A percentile compares a stretch with the other conserved stretches of the same genome.
Evolutionary conservation across 345 rosid genomes (phyloP).

Genomic region (Gossypium longicalyx): DNA sequence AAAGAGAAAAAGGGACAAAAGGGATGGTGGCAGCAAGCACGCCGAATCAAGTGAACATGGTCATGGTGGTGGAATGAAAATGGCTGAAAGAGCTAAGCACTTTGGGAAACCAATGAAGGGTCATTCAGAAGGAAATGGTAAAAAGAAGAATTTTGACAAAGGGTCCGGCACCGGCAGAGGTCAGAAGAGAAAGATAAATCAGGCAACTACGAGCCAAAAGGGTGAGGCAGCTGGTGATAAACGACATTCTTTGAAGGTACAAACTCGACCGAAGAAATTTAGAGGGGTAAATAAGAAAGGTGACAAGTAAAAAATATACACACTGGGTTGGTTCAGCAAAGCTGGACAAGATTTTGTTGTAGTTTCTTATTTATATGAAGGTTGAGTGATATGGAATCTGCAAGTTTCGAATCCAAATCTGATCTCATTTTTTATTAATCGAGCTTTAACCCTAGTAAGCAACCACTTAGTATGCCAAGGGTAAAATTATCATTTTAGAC

Average conservation of each 20-base stretch:
- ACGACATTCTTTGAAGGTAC: slow-evolving; percentile 12
- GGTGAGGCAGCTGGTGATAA: neutral
- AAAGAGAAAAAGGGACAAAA: slow-evolving; percentile 27
- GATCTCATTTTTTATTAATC: no score
- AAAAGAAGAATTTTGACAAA: slow-evolving; percentile 11
- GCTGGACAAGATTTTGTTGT: neutral
- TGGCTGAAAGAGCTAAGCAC: slow-evolving; percentile 14
- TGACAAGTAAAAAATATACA: neutral
- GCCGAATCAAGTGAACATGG: neutral
- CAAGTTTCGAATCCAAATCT: no score
- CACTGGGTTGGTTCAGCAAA: neutral
- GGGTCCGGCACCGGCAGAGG: neutral
- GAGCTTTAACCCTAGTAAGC: no score
- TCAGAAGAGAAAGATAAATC: slow-evolving; percentile 21
- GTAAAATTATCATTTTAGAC: no score
- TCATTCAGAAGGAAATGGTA: slow-evolving; percentile 12
- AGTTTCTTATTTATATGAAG: neutral
- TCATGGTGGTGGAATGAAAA: slow-evolving; percentile 15
- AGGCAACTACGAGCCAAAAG: neutral
- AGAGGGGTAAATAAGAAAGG: slow-evolving; percentile 18
- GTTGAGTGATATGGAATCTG: neutral
- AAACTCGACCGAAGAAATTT: slow-evolving; percentile 12
- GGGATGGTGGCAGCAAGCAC: neutral
- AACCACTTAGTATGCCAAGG: no score
- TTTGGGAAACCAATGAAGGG: slow-evolving; percentile 15